Conservation (phyloP, 768 basidiomycete genomes). For the Agaricus blazei region DNA sequence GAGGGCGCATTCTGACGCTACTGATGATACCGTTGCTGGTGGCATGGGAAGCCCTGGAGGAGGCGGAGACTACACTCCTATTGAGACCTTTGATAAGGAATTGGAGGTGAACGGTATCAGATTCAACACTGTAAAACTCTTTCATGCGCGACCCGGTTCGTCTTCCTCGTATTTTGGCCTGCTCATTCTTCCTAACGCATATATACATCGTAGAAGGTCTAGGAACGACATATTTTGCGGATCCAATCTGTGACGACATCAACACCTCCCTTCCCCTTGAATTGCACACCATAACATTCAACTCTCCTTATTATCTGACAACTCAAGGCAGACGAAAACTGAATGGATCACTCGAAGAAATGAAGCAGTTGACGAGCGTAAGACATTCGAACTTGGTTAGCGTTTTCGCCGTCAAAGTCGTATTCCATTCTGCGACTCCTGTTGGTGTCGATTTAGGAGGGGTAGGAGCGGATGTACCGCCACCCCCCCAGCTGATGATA, state of each 20-base stretch:
- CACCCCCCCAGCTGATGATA: constrained; percentile 49
- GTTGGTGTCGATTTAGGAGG: neutral
- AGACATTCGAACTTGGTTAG: constrained; percentile 63
- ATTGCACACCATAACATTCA: constrained; percentile 61
- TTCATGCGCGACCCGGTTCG: constrained; percentile 65
- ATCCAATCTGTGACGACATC: constrained; percentile 68
- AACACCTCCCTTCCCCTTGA: constrained; percentile 56
- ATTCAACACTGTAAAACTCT: constrained; percentile 66
- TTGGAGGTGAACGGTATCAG: constrained; percentile 53
- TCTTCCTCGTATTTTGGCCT: constrained; percentile 2
- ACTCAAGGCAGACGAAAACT: constrained; percentile 72
- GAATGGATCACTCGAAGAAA: constrained; percentile 58
- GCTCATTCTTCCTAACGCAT: neutral
- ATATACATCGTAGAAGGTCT: constrained; percentile 41
- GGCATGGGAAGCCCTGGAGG: neutral
- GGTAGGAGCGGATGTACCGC: neutral
- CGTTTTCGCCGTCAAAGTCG: constrained; percentile 63
- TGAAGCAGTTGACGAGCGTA: constrained; percentile 52
- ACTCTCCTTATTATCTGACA: constrained; percentile 62
- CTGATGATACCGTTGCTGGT: constrained; percentile 29
- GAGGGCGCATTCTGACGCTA: constrained; percentile 67
- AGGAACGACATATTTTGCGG: constrained; percentile 66
- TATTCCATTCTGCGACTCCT: constrained; percentile 26
- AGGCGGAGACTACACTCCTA: constrained; percentile 40
- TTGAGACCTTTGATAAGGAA: constrained; percentile 55